A percentile compares a stretch with the other conserved stretches of the same genome.
Conservation (phyloP, 2,329 filamentous ascomycete species). For the Lithohypha guttulata region DNA sequence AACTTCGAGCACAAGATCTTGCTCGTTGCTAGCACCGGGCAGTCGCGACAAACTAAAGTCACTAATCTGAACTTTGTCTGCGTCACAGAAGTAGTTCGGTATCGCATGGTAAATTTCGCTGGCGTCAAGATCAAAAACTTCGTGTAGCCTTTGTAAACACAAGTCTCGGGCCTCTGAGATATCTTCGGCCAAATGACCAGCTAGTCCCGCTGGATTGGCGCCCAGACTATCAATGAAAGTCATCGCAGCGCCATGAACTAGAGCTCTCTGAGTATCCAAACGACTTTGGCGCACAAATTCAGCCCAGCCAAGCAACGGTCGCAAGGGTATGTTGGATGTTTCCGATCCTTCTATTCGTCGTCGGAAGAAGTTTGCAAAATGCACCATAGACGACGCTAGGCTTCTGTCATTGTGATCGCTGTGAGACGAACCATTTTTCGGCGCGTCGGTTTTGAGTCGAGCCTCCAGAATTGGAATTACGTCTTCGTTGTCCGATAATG, state of each 20-base stretch:
- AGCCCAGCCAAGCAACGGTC: conserved; percentile 88
- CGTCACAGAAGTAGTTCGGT: conserved; percentile 47
- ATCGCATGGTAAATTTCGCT: conserved; percentile 53
- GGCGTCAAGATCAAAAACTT: conserved; percentile 56
- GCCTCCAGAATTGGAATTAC: conserved; percentile 73
- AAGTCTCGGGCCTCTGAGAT: conserved; percentile 59
- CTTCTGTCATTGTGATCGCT: too few species aligned
- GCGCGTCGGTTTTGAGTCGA: conserved; percentile 53
- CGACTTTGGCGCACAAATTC: conserved; percentile 71
- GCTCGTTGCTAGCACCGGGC: conserved; percentile 38
- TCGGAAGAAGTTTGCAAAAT: conserved; percentile 91
- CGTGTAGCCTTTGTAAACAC: conserved; percentile 63
- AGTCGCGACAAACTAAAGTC: conserved; percentile 51
- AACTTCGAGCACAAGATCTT: conserved; percentile 69
- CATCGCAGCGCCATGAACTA: conserved; percentile 82
- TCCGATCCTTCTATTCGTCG: conserved; percentile 63
- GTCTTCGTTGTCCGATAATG: conserved; percentile 73
- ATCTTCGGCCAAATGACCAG: conserved; percentile 59
- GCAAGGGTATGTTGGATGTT: conserved; percentile 71
- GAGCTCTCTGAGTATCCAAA: conserved; percentile 38
- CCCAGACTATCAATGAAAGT: conserved; percentile 94
- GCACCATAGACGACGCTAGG: conserved; percentile 60
- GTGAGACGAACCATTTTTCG: too few species aligned
- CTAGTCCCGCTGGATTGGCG: conserved; percentile 81
- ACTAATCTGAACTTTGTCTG: conserved; percentile 53